Conservation (phyloP, 805 yeast genomes). For the Jamesozyma hellenica region DNA sequence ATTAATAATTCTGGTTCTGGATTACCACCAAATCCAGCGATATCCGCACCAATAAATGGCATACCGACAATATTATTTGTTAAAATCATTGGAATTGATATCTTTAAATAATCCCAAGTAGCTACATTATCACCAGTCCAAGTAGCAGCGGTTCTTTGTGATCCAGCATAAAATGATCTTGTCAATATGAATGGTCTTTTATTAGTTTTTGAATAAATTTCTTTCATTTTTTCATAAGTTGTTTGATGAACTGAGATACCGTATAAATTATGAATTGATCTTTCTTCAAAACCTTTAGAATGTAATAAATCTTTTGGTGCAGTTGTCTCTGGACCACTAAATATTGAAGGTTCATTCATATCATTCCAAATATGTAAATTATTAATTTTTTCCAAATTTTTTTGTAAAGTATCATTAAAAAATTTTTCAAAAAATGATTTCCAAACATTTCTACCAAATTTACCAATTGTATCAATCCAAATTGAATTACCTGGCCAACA, state of each 20-base stretch:
- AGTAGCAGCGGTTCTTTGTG: conserved; percentile 83
- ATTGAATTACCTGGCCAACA: conserved; percentile 98
- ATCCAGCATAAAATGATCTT: conserved; percentile 80
- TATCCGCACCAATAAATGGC: conserved; percentile 94
- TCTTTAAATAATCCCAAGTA: conserved; percentile 75
- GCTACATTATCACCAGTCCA: conserved; percentile 98
- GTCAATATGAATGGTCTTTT: conserved; percentile 83
- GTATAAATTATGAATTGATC: conserved; percentile 80
- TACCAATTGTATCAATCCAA: conserved; percentile 83
- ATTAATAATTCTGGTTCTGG: conserved; percentile 72
- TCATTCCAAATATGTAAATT: conserved; percentile 92
- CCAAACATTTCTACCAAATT: conserved; percentile 55
- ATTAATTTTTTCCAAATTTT: conserved; percentile 31
- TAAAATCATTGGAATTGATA: conserved; percentile 79
- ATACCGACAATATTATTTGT: conserved; percentile 73
- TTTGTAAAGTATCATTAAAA: conserved; percentile 11
- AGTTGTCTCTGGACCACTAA: conserved; percentile 89
- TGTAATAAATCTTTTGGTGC: conserved; percentile 77
- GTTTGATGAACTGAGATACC: conserved; percentile 76
- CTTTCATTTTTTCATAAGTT: conserved; percentile 55
- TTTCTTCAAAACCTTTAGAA: conserved; percentile 74
- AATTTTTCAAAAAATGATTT: conserved; percentile 40
- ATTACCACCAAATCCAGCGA: conserved; percentile 92
- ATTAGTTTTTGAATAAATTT: conserved; percentile 35
- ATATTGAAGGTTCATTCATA: conserved; percentile 95